A percentile compares a stretch with the other conserved stretches of the same genome.
phyloP scores from a whole-genome alignment of 2,329 filamentous ascomycete species.

The Rhynchosporium graminicola region DNA sequence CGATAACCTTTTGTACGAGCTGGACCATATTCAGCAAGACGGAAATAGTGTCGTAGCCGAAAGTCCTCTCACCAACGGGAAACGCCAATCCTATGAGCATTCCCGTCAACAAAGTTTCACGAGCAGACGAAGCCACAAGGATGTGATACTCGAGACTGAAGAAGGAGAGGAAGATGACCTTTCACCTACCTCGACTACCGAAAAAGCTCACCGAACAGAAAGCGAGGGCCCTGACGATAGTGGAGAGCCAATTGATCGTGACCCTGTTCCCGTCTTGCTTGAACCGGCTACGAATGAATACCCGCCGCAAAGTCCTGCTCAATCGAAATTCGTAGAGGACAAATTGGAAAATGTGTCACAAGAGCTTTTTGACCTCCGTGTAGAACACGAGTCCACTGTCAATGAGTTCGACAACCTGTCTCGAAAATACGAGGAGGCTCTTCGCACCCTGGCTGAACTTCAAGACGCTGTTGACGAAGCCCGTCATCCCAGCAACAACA shows the following conservation, averaged over 20 bases:
- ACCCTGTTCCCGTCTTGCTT: slow-evolving; percentile 39
- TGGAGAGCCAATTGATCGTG: slow-evolving; percentile 43
- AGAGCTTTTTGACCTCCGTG: slow-evolving; percentile 85
- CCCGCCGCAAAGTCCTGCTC: slow-evolving; percentile 67
- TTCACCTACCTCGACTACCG: slow-evolving; percentile 16
- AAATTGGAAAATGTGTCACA: slow-evolving; percentile 90
- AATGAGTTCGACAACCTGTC: slow-evolving; percentile 80
- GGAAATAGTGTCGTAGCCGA: slow-evolving; percentile 47
- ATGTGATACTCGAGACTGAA: slow-evolving; percentile 54
- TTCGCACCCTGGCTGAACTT: slow-evolving; percentile 78
- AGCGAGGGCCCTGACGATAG: slow-evolving; percentile 40
- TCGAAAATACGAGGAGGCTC: slow-evolving; percentile 85
- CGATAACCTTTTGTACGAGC: slow-evolving; percentile 86
- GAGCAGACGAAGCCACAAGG: slow-evolving; percentile 57
- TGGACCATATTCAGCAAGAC: slow-evolving; percentile 74
- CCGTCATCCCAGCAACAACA: slow-evolving; percentile 56
- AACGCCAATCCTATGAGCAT: slow-evolving; percentile 52
- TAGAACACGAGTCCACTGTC: slow-evolving; percentile 84
- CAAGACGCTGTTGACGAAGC: slow-evolving; percentile 84
- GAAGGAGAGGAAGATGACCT: slow-evolving; percentile 34
- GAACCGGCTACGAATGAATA: slow-evolving; percentile 36
- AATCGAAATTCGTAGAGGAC: slow-evolving; percentile 83
- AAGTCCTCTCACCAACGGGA: slow-evolving; percentile 45
- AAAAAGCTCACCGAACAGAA: slow-evolving; percentile 31
- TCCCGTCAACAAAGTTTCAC: slow-evolving; percentile 54